Evolutionary conservation across 305 asterid species (phyloP).

Genomic region (Rubia tinctorum): DNA sequence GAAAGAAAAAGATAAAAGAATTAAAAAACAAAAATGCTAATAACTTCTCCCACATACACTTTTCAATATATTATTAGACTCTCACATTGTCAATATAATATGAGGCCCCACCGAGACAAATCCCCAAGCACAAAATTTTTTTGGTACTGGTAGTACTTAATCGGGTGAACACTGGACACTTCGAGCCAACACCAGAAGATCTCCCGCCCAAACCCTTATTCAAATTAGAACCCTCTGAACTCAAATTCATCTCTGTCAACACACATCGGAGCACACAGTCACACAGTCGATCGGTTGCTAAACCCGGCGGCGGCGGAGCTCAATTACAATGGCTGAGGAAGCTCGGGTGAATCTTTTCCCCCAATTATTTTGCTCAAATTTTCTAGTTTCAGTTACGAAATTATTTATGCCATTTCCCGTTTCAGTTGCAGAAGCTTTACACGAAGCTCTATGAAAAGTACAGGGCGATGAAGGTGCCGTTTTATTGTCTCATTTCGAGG

Average conservation of each 20-base stretch:
- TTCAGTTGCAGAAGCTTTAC: slow-evolving; percentile 65
- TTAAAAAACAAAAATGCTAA: no score
- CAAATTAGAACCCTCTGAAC: not conserved
- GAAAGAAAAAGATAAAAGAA: no score
- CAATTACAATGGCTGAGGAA: slow-evolving; percentile 6
- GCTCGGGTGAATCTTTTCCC: not conserved
- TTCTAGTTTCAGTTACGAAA: not conserved
- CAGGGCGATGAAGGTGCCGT: slow-evolving; percentile 51
- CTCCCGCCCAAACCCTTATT: slow-evolving; percentile 8
- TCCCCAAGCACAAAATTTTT: no score
- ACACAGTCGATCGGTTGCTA: not conserved
- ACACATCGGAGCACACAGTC: not conserved
- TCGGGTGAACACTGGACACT: no score
- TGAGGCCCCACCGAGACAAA: no score
- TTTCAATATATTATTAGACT: no score
- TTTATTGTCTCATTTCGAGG: not conserved
- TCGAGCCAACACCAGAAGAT: not conserved
- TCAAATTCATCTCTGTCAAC: not conserved
- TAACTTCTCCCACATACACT: no score
- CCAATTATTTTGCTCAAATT: not conserved
- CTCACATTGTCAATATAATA: no score
- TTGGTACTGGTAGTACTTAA: no score
- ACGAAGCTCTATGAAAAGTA: slow-evolving; percentile 58
- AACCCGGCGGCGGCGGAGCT: not conserved
- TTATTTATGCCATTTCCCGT: slow-evolving; percentile 1